Evolutionary conservation across 2,329 filamentous ascomycete genomes (phyloP).

Genomic region (Fusarium kyushuense): DNA sequence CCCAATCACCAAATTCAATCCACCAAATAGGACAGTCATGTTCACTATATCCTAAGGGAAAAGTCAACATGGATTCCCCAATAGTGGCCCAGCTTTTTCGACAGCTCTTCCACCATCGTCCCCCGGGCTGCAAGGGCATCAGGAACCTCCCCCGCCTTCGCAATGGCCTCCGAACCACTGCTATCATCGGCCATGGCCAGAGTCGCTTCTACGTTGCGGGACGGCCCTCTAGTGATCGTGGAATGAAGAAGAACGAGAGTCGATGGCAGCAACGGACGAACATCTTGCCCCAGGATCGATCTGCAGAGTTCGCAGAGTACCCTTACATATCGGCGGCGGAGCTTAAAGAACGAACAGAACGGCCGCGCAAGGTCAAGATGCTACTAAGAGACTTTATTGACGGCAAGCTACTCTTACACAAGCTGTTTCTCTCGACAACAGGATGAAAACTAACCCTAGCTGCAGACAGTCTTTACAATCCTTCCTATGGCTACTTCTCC

Average conservation of each 20-base stretch:
- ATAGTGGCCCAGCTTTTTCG: conserved; percentile 82
- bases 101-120: conserved; percentile 80
- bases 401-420: conserved; percentile 62
- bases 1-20: conserved; percentile 18
- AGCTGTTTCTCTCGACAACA: neutral
- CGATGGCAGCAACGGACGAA: conserved; percentile 89
- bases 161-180: conserved; percentile 39
- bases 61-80: conserved; percentile 79
- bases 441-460: conserved; percentile 37
- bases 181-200: conserved; percentile 33
- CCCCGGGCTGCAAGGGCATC: conserved; percentile 51
- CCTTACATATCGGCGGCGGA: conserved; percentile 88
- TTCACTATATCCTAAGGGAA: conserved; percentile 15
- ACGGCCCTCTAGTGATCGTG: conserved; percentile 53
- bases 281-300: conserved; percentile 79
- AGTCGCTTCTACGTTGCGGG: conserved; percentile 48
- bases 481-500: conserved; percentile 94
- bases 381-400: conserved; percentile 97
- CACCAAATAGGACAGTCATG: conserved; percentile 15
- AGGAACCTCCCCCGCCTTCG: conserved; percentile 43
- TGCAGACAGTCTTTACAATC: conserved; percentile 92
- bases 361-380: conserved; percentile 94
- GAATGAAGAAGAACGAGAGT: conserved; percentile 68
- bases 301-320: conserved; percentile 83
- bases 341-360: conserved; percentile 76